Percentiles rank a stretch among this genome's conserved stretches.
These are phyloP conservation scores for Candolleomyces eurysporus DNA, from an alignment of 768 basidiomycete genomes.

Conservation along the genomic window DNA sequence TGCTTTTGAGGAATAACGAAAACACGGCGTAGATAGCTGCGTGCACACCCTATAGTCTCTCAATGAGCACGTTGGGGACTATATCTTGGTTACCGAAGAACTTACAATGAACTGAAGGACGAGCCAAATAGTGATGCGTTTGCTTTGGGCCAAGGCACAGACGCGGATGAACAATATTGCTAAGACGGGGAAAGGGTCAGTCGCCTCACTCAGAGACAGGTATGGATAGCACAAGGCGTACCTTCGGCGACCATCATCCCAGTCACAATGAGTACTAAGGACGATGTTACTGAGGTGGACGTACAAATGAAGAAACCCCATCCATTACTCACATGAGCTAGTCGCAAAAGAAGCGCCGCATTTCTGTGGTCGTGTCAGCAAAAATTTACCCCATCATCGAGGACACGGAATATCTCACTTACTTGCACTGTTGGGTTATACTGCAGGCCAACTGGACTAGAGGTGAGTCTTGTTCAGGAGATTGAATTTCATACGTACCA, in stretches of 20 bases:
- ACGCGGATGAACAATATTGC: slow-evolving; percentile 6
- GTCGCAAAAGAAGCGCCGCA: background rate
- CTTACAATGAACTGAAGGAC: slow-evolving; percentile 1
- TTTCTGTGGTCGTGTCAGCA: background rate
- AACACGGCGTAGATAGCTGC: background rate
- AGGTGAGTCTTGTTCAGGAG: too few relatives aligned
- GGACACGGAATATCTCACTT: background rate
- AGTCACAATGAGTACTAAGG: background rate
- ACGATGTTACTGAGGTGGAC: background rate
- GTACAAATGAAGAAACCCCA: too few relatives aligned
- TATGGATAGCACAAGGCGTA: background rate
- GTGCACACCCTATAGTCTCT: background rate
- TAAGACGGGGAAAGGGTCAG: background rate
- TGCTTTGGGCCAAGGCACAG: background rate
- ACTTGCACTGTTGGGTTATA: background rate
- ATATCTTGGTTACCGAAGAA: background rate
- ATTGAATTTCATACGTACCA: background rate
- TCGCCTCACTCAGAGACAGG: background rate
- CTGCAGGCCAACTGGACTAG: background rate
- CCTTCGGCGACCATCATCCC: slow-evolving; percentile 4
- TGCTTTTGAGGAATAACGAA: background rate
- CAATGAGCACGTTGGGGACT: background rate
- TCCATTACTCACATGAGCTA: background rate
- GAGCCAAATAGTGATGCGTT: background rate
- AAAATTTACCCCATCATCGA: too few relatives aligned